Evolutionary conservation across 1,284 basidiomycete species (phyloP), one percentile per base, ranked within the genome.

Genomic region (Meira miltonrushii): DNA sequence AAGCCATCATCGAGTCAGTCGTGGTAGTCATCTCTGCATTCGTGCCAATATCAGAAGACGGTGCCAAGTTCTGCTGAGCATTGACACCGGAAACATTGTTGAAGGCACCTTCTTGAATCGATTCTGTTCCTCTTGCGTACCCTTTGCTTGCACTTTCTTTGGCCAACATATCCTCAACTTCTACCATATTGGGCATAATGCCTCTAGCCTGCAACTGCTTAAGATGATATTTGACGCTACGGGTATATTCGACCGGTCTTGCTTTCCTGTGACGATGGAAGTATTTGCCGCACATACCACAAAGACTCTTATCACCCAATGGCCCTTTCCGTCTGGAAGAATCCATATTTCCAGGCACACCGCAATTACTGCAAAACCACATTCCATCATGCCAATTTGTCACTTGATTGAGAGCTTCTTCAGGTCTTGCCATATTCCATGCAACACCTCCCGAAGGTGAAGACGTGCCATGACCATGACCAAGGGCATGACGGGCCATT

Each of bases 281-380:
- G 52, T 49, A 84, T 87, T 76, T 82, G 88, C 92, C 90, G 80
- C 93, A 96, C 33, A 86, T 84, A 43, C 88, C 90, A 80, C 93
- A 97, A 74, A 95, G 86, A 19, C 87, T 88, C 79, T 92, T 92
- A 74, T 91, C 87, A 23, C 92, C 92, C 58, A 91, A 80, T 2
- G 90, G 90, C 1, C 92, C 92, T 77, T 93, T 93, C 67, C 75
- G 64, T 58, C 55, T 66, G 33, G 67, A 67, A 11, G 71, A 57
- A 38, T 64, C 68, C 0, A 78, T 58, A 43, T 61, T 61, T 17
- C 68, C 75, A 2, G 75, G 74, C 13, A 75, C 61, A 47, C 75
- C 75, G 54, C 75, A 78, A 59, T 78, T 78, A 33, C 71, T 71
- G 57, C 75, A 78, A 57, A 74, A 67, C 75, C 75, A 78, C 59